These are phyloP conservation scores for Solanum corneliomulleri DNA, from an alignment of 257 asterid genomes.

Conservation along the genomic window DNA sequence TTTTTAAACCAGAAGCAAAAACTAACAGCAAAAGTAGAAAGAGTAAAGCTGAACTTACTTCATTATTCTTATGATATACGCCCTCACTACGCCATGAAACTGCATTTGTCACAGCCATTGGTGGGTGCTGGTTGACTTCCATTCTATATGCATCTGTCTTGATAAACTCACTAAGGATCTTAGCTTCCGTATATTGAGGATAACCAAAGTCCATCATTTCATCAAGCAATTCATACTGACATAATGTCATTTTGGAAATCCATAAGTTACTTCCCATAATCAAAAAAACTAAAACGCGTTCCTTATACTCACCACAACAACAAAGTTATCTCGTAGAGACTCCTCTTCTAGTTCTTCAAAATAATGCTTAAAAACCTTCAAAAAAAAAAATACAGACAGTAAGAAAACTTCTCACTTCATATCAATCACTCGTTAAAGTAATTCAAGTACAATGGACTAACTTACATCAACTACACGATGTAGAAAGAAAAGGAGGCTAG, in stretches of 20 bases:
- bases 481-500: slow-evolving; percentile 87
- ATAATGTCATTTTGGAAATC: not conserved
- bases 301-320: slow-evolving; percentile 70
- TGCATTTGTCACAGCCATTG: slow-evolving; percentile 99
- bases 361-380: slow-evolving; percentile 92
- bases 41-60: slow-evolving; percentile 28
- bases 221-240: slow-evolving; percentile 89
- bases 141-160: slow-evolving; percentile 98
- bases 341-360: slow-evolving; percentile 98
- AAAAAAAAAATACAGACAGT: not conserved
- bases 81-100: slow-evolving; percentile 99
- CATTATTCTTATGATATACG: slow-evolving; percentile 84
- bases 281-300: not conserved
- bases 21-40: not conserved
- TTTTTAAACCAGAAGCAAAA: not conserved
- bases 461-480: slow-evolving; percentile 98
- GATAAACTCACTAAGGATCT: slow-evolving; percentile 95
- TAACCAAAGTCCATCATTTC: slow-evolving; percentile 99
- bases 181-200: slow-evolving; percentile 97
- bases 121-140: slow-evolving; percentile 98
- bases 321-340: slow-evolving; percentile 94
- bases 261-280: not conserved
- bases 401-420: not conserved
- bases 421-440: slow-evolving; percentile 1
- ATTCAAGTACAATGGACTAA: not conserved